Conservation (phyloP, 345 rosid genomes). For the Moringa oleifera region DNA sequence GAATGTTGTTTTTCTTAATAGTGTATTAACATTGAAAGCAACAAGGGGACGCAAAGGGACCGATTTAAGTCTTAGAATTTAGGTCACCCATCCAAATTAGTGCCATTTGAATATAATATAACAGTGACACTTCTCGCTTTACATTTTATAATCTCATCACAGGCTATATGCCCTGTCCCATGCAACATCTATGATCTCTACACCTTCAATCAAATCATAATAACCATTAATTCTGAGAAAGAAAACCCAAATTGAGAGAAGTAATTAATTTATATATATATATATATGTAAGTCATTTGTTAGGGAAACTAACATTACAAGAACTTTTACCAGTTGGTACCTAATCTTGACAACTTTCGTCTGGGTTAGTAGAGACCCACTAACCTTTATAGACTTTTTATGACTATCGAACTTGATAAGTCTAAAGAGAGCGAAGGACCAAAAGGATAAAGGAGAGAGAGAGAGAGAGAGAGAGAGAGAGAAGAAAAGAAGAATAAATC, state of each 20-base stretch:
- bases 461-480: neutral
- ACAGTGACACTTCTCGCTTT: neutral
- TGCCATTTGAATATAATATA: slow-evolving; percentile 17
- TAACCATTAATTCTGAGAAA: too few species aligned
- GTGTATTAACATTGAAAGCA: too few species aligned
- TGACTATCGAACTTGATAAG: slow-evolving; percentile 29
- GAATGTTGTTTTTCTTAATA: too few species aligned
- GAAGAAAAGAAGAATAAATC: neutral
- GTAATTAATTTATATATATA: slow-evolving; percentile 2
- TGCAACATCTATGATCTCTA: slow-evolving; percentile 23
- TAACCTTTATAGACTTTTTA: slow-evolving; percentile 36
- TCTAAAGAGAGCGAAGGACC: slow-evolving; percentile 7
- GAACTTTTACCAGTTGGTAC: slow-evolving; percentile 24
- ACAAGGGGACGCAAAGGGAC: neutral
- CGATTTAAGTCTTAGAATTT: slow-evolving; percentile 19
- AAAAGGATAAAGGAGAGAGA: neutral
- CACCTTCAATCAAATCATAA: too few species aligned
- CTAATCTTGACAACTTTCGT: slow-evolving; percentile 30
- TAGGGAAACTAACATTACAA: slow-evolving; percentile 46
- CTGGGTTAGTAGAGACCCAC: slow-evolving; percentile 27
- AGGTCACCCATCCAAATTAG: slow-evolving; percentile 38
- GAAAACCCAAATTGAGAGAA: too few species aligned
- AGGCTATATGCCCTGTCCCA: slow-evolving; percentile 17
- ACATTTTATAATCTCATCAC: too few species aligned
- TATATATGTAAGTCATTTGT: slow-evolving; percentile 25